Evolutionary conservation across 2,329 filamentous ascomycete species (phyloP), one percentile per base, ranked within the genome.

Genomic region (Zalaria obscura): DNA sequence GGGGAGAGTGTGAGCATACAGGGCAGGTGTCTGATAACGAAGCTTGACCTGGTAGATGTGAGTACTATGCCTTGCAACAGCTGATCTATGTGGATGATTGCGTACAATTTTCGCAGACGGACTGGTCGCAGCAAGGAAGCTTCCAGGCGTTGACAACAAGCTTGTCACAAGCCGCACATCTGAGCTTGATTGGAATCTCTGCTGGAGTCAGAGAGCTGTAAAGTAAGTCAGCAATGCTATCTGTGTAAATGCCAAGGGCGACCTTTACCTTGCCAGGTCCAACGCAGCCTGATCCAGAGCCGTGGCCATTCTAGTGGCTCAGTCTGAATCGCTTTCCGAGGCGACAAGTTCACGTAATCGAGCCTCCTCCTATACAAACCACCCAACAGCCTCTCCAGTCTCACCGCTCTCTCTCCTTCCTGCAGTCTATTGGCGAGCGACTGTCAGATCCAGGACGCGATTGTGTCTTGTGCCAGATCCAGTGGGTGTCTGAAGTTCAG

Each of bases 131-230:
- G 64, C 91, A 98, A 1, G 88, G 85, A 27, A 95, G 70, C 48
- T 88, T 83, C 60, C 86, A 93, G 5, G 89, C 85, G 59, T 95
- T 93, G 49, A 93, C 69, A 27, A 87, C 88, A 44, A 96, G 72
- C 61, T 84, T 87, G 66, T 83, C 91, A 65, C 91, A 98, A 52
- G 86, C 84, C 40, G 86, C 86, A 69, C 91, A 98, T 63, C 88
- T 83, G 48, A 98, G 74, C 70, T 94, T 95, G 55, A 88, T 86
- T n/a, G 91, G 91, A 44, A 95, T 87, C 47, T 91, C 85, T 53
- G 89, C 84, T 49, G 82, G 76, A 18, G 76, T 68, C 45, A 94
- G 71, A 39, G 83, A 80, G 60, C 86, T 93, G 56, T 26, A 32
- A 7, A 36, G 40, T 28, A 31, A 29, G 44, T 50, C 36, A 49